Conservation (phyloP, 805 yeast genomes). For the Saturnispora saitoi region DNA sequence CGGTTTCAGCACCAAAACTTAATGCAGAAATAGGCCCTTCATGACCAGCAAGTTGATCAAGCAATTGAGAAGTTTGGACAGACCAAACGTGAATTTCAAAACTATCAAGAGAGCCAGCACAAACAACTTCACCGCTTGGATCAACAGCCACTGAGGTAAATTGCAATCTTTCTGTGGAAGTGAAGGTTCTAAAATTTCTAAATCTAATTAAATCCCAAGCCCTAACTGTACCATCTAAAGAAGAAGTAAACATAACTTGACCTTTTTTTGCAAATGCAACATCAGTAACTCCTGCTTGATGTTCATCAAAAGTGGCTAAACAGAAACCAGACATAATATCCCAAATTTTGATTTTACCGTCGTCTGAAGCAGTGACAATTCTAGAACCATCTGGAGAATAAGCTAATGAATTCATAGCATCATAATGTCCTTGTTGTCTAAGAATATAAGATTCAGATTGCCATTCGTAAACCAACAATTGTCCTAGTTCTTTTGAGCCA, state of each 20-base stretch:
- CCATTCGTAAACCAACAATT: slow-evolving; percentile 95
- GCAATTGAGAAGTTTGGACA: slow-evolving; percentile 86
- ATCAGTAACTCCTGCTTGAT: slow-evolving; percentile 79
- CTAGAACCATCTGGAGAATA: slow-evolving; percentile 94
- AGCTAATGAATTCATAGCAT: slow-evolving; percentile 70
- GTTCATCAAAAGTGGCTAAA: slow-evolving; percentile 85
- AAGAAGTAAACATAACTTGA: slow-evolving; percentile 82
- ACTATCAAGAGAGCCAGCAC: slow-evolving; percentile 87
- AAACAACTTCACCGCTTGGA: slow-evolving; percentile 93
- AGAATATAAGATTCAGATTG: slow-evolving; percentile 92
- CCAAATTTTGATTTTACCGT: slow-evolving; percentile 96
- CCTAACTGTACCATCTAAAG: slow-evolving; percentile 92
- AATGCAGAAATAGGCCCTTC: slow-evolving; percentile 90
- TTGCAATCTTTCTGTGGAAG: slow-evolving; percentile 82
- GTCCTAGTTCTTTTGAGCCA: slow-evolving; percentile 89
- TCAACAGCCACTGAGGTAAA: slow-evolving; percentile 88
- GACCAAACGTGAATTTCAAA: slow-evolving; percentile 95
- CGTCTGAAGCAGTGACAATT: slow-evolving; percentile 90
- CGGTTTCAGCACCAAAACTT: slow-evolving; percentile 73
- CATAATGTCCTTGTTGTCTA: slow-evolving; percentile 97
- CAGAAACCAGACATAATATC: slow-evolving; percentile 90
- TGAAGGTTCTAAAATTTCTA: slow-evolving; percentile 89
- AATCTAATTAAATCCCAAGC: slow-evolving; percentile 95
- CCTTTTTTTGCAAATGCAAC: slow-evolving; percentile 84
- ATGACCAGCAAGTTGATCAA: slow-evolving; percentile 86